These are phyloP conservation scores for Eutypella sp. DNA, from an alignment of 2,329 filamentous ascomycete genomes.

Conservation along the genomic window DNA sequence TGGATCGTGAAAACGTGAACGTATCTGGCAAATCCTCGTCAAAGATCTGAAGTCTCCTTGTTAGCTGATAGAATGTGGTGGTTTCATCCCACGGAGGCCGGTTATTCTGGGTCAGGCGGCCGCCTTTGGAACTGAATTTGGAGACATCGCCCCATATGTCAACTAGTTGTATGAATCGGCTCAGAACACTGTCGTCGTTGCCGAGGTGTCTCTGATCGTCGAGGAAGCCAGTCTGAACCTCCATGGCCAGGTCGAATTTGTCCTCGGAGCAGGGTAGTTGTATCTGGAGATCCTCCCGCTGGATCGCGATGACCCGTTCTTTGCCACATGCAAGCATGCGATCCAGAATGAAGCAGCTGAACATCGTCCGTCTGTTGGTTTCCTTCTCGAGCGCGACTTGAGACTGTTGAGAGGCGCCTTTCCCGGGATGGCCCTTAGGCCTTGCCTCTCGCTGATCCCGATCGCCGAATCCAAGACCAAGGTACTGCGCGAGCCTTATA, in stretches of 20 bases:
- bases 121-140: constrained; percentile 47
- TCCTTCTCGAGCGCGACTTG: constrained; percentile 53
- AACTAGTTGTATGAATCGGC: constrained; percentile 53
- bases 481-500: constrained; percentile 57
- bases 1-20: constrained; percentile 54
- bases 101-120: constrained; percentile 43
- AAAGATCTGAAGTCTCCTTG: constrained; percentile 46
- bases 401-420: constrained; percentile 16
- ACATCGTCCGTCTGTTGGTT: constrained; percentile 64
- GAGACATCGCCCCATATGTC: constrained; percentile 56
- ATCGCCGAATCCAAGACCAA: constrained; percentile 57
- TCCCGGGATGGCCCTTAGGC: constrained; percentile 12
- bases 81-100: constrained; percentile 54
- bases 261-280: constrained; percentile 65
- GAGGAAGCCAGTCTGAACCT: constrained; percentile 50
- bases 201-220: constrained; percentile 18
- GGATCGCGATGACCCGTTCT: constrained; percentile 54
- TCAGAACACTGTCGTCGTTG: constrained; percentile 43
- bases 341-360: constrained; percentile 70
- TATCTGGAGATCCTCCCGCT: constrained; percentile 54
- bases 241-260: constrained; percentile 57
- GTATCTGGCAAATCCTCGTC: constrained; percentile 48
- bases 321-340: constrained; percentile 63
- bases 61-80: constrained; percentile 51
- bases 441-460: constrained; percentile 22